phyloP scores from a whole-genome alignment of 768 basidiomycete genomes.

The Collybiopsis luxurians region DNA sequence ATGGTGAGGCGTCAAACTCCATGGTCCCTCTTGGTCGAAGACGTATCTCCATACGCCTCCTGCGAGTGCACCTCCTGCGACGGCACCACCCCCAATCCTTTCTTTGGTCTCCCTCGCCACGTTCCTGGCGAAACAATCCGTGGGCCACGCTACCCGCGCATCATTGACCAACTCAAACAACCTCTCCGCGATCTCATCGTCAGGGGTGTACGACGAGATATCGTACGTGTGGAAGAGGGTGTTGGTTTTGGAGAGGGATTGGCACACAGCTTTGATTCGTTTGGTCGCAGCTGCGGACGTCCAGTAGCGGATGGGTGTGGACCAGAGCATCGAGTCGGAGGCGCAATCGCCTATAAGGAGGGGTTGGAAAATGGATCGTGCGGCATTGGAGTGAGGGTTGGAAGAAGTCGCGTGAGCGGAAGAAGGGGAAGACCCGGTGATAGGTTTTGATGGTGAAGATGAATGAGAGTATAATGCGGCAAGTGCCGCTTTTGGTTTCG shows the following conservation, averaged over 20 bases:
- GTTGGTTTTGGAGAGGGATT: conserved; percentile 61
- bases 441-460: conserved; percentile 18
- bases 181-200: conserved; percentile 65
- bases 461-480: conserved; percentile 21
- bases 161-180: conserved; percentile 77
- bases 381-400: no score
- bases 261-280: conserved; percentile 71
- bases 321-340: conserved; percentile 65
- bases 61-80: no score
- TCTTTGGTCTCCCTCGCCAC: no score
- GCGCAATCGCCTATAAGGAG: conserved; percentile 75
- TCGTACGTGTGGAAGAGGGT: conserved; percentile 69
- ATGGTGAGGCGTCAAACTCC: conserved; percentile 63
- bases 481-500: conserved; percentile 23
- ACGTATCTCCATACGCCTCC: conserved; percentile 79
- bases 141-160: conserved; percentile 74
- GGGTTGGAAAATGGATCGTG: conserved; percentile 50
- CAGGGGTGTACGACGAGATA: conserved; percentile 56
- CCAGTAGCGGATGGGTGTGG: conserved; percentile 59
- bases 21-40: conserved; percentile 78
- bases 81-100: no score
- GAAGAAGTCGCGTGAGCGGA: conserved; percentile 16
- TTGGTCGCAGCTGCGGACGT: conserved; percentile 57
- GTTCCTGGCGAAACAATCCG: conserved; percentile 56
- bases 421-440: conserved; percentile 10